Evolutionary conservation across 192 early-diverging fungal genomes (phyloP).

Genomic region (Fimicolochytrium jonesii): DNA sequence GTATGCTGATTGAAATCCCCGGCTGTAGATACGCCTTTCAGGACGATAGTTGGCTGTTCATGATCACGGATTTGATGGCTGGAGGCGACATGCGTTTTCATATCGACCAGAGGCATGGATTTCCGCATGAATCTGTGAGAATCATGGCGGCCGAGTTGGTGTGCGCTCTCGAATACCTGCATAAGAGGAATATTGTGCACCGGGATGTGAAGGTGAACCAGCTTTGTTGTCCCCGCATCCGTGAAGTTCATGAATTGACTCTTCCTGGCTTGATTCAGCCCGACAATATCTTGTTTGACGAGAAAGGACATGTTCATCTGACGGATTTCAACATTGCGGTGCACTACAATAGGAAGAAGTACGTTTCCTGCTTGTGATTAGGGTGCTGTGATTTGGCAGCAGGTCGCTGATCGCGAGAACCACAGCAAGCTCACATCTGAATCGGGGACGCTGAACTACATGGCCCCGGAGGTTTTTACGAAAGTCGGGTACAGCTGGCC

Average conservation of each 20-base stretch:
- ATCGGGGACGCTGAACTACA: slow-evolving; percentile 88
- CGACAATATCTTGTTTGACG: slow-evolving; percentile 45
- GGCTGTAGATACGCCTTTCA: slow-evolving; percentile 66
- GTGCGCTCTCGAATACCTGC: slow-evolving; percentile 40
- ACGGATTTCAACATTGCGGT: slow-evolving; percentile 62
- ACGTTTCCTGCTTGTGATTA: no score
- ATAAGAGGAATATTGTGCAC: slow-evolving; percentile 43
- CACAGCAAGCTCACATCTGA: slow-evolving; percentile 71
- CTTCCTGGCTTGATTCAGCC: no score
- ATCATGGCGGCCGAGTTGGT: slow-evolving; percentile 45
- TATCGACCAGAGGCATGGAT: slow-evolving; percentile 33
- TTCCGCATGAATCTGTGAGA: slow-evolving; percentile 39
- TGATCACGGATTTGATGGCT: slow-evolving; percentile 57
- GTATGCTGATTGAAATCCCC: no score
- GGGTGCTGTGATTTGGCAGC: no score
- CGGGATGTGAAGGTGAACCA: slow-evolving; percentile 44
- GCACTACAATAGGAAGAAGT: slow-evolving; percentile 9
- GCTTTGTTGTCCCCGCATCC: no score
- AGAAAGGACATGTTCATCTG: slow-evolving; percentile 44
- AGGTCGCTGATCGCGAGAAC: no score
- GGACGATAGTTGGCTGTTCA: slow-evolving; percentile 61
- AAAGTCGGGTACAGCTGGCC: slow-evolving; percentile 69
- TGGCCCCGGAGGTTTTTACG: slow-evolving; percentile 58
- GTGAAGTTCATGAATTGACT: slow-evolving; percentile 51
- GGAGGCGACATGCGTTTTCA: slow-evolving; percentile 60